Conservation (phyloP, 495 filamentous ascomycete species). For the Aspergillus nanangensis region DNA sequence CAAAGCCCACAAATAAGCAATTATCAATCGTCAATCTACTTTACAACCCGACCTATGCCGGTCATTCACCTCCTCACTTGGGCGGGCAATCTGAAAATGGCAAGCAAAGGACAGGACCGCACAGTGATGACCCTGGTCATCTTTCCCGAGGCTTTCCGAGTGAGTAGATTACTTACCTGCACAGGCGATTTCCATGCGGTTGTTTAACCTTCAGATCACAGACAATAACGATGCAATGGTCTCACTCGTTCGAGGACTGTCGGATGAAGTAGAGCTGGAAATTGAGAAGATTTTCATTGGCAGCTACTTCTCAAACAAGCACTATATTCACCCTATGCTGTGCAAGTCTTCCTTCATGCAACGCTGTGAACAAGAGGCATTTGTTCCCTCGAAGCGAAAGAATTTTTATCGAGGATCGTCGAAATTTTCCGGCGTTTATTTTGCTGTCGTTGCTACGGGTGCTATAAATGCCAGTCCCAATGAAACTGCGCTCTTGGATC, state of each 20-base stretch:
- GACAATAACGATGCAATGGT: conserved; percentile 4
- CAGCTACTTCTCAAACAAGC: conserved; percentile 24
- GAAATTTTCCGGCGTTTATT: conserved; percentile 19
- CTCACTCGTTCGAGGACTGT: conserved; percentile 5
- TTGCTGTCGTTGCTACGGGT: conserved; percentile 20
- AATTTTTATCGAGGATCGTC: conserved; percentile 12
- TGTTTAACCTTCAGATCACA: neutral
- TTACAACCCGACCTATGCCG: conserved; percentile 18
- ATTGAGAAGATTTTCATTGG: conserved; percentile 25
- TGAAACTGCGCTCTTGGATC: conserved; percentile 17
- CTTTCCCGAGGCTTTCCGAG: neutral
- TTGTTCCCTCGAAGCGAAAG: conserved; percentile 6
- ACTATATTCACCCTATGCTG: conserved; percentile 22
- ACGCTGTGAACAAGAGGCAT: conserved; percentile 19
- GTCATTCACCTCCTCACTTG: conserved; percentile 8
- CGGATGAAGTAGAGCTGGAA: conserved; percentile 13
- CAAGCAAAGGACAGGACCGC: neutral
- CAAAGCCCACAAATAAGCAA: conserved; percentile 11
- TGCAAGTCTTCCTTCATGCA: conserved; percentile 18
- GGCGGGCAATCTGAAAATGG: conserved; percentile 2
- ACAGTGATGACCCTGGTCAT: neutral
- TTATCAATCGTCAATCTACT: conserved; percentile 24
- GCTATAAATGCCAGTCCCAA: conserved; percentile 21
- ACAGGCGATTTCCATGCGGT: neutral
- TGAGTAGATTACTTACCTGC: neutral